Evolutionary conservation across 1,139 yeast species (phyloP), one percentile per base, ranked within the genome.

Genomic region (Yamadazyma friedrichii): DNA sequence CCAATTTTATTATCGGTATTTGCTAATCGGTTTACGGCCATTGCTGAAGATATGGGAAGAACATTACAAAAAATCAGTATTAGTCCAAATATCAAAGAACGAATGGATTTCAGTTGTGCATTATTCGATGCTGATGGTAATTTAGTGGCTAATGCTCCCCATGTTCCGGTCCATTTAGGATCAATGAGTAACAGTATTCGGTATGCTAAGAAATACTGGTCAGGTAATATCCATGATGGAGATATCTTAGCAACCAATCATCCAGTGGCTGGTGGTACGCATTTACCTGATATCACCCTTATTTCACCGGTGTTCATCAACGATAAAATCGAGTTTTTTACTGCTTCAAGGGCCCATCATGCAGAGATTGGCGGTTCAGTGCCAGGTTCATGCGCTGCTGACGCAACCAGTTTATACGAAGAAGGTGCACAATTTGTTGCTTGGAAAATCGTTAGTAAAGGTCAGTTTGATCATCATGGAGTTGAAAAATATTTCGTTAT

Each of bases 1-100:
- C 93, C 94, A 0, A 76, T 86, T 42, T 76, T 80, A 52, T 62
- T 86, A 36, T 82, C 93, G 0, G 87, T 86, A 2, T 86, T 86
- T 61, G 84, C 89, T 16, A 89, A 86, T 57, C 67, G 94, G 50
- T 86, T 86, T 56, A 85, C 85, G 89, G 84, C 88, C 38, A 82
- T 86, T 58, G 95, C 95, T 5, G 95, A 86, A 54, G 93, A 85
- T 55, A 86, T 86, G 95, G 95, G 95, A 11, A 74, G 80, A 49
- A 84, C 91, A 9, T 66, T 86, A 48, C 84, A 84, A 50, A 84
- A 84, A 60, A 86, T 93, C 1, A 77, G 91, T 10, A 86, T 86
- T 30, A 82, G 89, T 10, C 84, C 93, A 10, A 86, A 86, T 54
- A 87, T 86, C 49, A 86, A 86, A 55, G 95, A 86, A 57, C 67